Base-by-base conservation (phyloP, 768 basidiomycete genomes). In the Mrakia frigida region DNA sequence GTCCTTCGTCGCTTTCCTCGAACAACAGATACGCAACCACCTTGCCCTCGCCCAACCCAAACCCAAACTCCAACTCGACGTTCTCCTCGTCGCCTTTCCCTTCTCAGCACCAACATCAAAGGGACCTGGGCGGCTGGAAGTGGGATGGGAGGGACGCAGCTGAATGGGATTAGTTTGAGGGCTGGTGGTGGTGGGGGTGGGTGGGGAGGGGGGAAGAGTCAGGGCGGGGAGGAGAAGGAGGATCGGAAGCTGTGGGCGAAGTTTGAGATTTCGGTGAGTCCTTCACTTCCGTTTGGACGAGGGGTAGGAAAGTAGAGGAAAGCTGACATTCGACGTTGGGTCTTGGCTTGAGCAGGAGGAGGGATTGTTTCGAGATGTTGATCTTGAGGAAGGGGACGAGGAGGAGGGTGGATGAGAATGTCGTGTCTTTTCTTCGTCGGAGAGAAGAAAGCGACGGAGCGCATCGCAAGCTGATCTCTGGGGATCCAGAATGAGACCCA, bases 251-350 rank as follows among this genome's bases (percentile, higher is more conserved):
- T 7, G 37, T 68, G 65, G 65, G 65, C 65, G 18, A 68, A 10
- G 37, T 68, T 68, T 39, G 65, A 68, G 65, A 68, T 68, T 7
- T 68, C 65, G 18, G 65, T 68, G 18, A 68, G 65, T 68, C 65
- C 10, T 39, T 37, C 13, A 3, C 4, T 35, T 33, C 23, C 6
- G 28, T 23, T 33, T 18, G 59, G 23, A n/a, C 3, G 56, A 14
- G 31, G 28, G 60, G 16, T 10, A 13, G 16, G 13, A 7, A 63
- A 21, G 28, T 25, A 28, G 56, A 56, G 23, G 5, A 25, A 28
- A 50, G 23, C 2, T 25, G 53, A n/a, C 4, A 13, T 25, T n/a
- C n/a, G 28, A 25, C 9, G 4, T 56, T 28, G 56, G 25, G 25
- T 56, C 21, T 25, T 28, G 56, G n/a, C 0, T 28, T 21, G 46